phyloP scores from a whole-genome alignment of 2,329 filamentous ascomycete genomes.

The Neopestalotiopsis sp. region DNA sequence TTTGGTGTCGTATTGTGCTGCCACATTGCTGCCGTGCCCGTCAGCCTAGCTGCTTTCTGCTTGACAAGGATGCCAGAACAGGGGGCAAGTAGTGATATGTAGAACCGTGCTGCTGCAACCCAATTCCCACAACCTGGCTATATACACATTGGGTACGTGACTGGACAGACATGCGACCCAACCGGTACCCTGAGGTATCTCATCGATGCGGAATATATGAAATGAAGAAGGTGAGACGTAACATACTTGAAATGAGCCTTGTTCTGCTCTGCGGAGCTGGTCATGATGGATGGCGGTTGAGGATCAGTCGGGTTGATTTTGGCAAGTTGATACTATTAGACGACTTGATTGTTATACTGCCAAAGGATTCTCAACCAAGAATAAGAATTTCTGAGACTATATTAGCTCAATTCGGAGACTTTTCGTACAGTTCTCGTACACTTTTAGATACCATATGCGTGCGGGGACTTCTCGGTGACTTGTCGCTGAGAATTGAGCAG shows the following conservation, averaged over 20 bases:
- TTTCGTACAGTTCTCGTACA: constrained; percentile 41
- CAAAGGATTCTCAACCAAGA: background rate
- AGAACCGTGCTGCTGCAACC: background rate
- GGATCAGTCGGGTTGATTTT: too few relatives aligned
- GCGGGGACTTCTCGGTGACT: constrained; percentile 20
- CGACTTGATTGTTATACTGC: background rate
- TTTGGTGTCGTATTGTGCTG: constrained; percentile 38
- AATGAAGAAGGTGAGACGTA: background rate
- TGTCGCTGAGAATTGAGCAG: background rate
- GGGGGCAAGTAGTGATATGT: background rate
- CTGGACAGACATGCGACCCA: background rate
- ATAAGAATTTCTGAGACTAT: background rate
- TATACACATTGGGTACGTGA: background rate
- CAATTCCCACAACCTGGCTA: background rate
- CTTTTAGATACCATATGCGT: constrained; percentile 24
- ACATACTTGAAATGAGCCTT: constrained; percentile 23
- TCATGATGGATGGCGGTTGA: background rate
- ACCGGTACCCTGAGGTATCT: background rate
- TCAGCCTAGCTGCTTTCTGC: background rate
- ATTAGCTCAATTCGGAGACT: constrained; percentile 35
- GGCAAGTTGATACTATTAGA: background rate
- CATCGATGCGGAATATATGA: background rate
- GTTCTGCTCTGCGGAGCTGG: constrained; percentile 17
- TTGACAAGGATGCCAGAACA: background rate
- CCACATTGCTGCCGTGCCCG: constrained; percentile 19